Conservation (phyloP, 345 rosid genomes). For the Eucalyptus caleyi region DNA sequence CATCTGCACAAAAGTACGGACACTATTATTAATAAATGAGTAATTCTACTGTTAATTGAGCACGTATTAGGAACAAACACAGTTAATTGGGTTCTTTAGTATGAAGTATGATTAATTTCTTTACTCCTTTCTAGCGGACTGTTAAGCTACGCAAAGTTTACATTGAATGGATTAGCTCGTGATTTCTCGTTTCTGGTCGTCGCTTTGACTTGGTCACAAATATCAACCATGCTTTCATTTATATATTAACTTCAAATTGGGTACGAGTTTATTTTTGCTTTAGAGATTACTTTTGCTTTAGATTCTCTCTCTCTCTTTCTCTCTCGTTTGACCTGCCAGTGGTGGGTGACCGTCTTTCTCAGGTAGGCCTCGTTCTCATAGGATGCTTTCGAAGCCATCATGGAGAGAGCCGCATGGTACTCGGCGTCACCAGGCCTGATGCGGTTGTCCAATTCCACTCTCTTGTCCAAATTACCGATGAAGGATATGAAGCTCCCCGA, state of each 20-base stretch:
- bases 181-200: not conserved
- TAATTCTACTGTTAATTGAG: not conserved
- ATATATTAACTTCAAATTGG: not conserved
- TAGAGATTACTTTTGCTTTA: not conserved
- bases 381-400: slow-evolving; percentile 57
- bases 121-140: not conserved
- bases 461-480: slow-evolving; percentile 30
- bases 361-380: slow-evolving; percentile 56
- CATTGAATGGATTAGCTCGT: not conserved
- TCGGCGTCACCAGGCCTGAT: slow-evolving; percentile 20
- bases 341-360: slow-evolving; percentile 10
- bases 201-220: not conserved
- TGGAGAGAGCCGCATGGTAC: slow-evolving; percentile 36
- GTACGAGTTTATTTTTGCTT: not conserved
- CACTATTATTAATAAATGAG: not conserved
- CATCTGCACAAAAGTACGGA: slow-evolving; percentile 21
- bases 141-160: not conserved
- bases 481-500: slow-evolving; percentile 32
- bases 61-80: not conserved
- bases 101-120: not conserved
- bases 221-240: not conserved
- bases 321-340: slow-evolving; percentile 40
- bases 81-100: not conserved
- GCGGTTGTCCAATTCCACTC: slow-evolving; percentile 30
- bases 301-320: not conserved